Evolutionary conservation across 1,284 basidiomycete genomes (phyloP).

Genomic region (Rhodofomes roseus): DNA sequence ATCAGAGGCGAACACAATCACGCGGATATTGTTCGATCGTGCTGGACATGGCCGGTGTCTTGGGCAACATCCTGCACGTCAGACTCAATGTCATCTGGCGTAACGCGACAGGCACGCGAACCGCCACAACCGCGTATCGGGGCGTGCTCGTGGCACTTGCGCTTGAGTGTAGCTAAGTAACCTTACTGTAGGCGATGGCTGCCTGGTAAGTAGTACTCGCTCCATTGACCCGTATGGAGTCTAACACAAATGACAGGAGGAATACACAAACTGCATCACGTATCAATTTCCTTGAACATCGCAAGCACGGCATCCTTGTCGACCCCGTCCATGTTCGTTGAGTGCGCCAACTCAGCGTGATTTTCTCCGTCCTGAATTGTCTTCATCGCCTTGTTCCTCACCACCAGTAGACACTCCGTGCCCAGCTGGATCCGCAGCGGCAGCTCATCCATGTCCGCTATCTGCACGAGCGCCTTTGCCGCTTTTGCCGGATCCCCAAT

Average conservation of each 20-base stretch:
- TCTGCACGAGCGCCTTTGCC: constrained; percentile 16
- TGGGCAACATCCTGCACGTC: neutral
- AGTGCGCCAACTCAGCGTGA: constrained; percentile 25
- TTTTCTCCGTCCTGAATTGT: constrained; percentile 27
- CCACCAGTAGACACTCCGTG: constrained; percentile 26
- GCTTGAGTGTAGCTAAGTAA: no score
- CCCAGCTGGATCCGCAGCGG: constrained; percentile 34
- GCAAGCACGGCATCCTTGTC: constrained; percentile 15
- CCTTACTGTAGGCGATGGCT: no score
- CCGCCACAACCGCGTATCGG: neutral
- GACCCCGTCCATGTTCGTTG: constrained; percentile 20
- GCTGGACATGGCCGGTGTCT: no score
- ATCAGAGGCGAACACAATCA: no score
- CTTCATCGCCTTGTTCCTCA: constrained; percentile 24
- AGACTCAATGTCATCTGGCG: no score
- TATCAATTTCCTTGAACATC: neutral
- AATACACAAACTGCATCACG: no score
- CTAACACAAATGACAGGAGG: no score
- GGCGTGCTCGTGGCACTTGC: no score
- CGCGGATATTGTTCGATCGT: no score
- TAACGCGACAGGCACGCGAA: neutral
- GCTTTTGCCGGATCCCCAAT: constrained; percentile 18
- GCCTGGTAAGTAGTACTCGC: no score
- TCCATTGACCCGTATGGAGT: no score
- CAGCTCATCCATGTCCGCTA: constrained; percentile 21